These are phyloP conservation scores for Linnemannia schmuckeri DNA, from an alignment of 192 early-diverging fungal genomes.

Conservation along the genomic window DNA sequence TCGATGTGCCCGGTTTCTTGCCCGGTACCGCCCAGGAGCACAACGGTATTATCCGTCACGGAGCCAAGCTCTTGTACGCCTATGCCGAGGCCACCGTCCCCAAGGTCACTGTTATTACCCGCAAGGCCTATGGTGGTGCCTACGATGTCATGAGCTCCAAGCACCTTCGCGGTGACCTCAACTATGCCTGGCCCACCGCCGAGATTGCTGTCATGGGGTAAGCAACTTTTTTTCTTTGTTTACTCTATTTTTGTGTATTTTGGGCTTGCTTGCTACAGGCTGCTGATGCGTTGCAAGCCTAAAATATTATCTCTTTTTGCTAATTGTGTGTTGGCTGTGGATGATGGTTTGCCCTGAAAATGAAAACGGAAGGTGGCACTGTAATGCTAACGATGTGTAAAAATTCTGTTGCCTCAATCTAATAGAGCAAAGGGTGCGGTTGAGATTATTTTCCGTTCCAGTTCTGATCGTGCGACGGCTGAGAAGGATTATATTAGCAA, in stretches of 20 bases:
- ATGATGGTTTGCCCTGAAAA: background rate
- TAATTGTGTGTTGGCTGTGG: background rate
- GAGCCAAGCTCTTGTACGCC: constrained; percentile 96
- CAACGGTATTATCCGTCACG: constrained; percentile 95
- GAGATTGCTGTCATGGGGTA: constrained; percentile 98
- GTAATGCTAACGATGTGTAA: background rate
- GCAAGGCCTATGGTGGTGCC: constrained; percentile 98
- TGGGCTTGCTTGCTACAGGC: background rate
- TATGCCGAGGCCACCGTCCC: constrained; percentile 97
- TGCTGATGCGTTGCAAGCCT: background rate
- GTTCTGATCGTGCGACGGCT: constrained; percentile 70
- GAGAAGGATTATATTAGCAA: constrained; percentile 91
- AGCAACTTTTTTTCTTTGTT: constrained; percentile 3
- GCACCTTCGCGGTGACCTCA: constrained; percentile 92
- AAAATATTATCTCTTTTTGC: background rate
- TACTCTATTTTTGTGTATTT: background rate
- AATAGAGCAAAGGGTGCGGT: constrained; percentile 90
- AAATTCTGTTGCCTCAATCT: background rate
- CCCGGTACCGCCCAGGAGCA: constrained; percentile 97
- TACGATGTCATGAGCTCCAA: constrained; percentile 99
- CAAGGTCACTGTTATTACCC: constrained; percentile 94
- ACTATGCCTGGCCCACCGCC: constrained; percentile 95
- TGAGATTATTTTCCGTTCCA: constrained; percentile 92
- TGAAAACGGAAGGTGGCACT: background rate
- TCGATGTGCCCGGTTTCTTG: constrained; percentile 97